Conservation (phyloP, 768 basidiomycete species). For the Xerocomus brunneocitrinus region DNA sequence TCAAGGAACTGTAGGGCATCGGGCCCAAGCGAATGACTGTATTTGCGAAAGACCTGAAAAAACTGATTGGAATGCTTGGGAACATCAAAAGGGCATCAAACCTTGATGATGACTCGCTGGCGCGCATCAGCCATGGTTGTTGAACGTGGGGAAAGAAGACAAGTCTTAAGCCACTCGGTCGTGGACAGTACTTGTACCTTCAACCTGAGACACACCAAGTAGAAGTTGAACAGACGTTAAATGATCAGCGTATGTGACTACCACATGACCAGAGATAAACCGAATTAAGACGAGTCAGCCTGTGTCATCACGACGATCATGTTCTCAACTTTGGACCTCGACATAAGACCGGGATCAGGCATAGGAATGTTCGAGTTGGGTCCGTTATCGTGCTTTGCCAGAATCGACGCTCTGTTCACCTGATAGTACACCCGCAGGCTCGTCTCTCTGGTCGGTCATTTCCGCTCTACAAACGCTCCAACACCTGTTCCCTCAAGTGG, state of each 20-base stretch:
- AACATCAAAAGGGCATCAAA: constrained; percentile 8
- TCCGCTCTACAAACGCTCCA: constrained; percentile 62
- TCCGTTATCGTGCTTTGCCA: constrained; percentile 20
- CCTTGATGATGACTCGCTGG: constrained; percentile 44
- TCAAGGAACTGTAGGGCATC: constrained; percentile 72
- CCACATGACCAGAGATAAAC: background rate
- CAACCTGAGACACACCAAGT: background rate
- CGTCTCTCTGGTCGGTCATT: constrained; percentile 74
- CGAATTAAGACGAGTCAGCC: constrained; percentile 12
- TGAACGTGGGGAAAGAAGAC: background rate
- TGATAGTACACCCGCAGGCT: constrained; percentile 39
- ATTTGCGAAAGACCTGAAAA: constrained; percentile 76
- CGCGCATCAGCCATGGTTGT: constrained; percentile 34
- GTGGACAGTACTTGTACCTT: background rate
- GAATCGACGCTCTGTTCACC: background rate
- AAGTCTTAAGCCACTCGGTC: background rate
- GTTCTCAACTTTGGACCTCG: constrained; percentile 69
- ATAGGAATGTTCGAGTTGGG: constrained; percentile 79
- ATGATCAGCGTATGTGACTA: background rate
- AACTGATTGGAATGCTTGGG: background rate
- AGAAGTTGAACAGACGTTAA: background rate
- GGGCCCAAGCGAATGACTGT: constrained; percentile 81
- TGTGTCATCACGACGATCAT: constrained; percentile 29
- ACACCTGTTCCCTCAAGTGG: constrained; percentile 73
- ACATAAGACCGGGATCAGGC: constrained; percentile 70